Base-by-base conservation (phyloP, 768 basidiomycete species). In the Chalciporus piperatus region DNA sequence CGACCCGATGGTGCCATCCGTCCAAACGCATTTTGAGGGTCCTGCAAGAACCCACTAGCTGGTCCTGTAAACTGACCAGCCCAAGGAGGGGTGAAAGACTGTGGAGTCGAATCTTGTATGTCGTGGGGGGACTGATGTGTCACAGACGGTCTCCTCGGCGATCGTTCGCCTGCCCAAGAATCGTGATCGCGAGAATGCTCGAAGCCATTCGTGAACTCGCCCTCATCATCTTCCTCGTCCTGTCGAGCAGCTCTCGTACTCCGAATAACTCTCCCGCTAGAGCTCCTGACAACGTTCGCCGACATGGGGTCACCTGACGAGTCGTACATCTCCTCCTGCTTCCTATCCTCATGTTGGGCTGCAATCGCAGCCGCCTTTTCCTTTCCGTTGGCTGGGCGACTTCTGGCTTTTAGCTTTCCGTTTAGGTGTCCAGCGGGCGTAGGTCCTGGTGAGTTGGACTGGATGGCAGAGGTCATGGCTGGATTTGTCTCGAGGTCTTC, bases 401-500 rank as follows among this genome's bases (percentile, higher is more conserved):
- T 65, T 57, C 74, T 77, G 20, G 55, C 61, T 61, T 77, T 79
- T 48, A 66, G 39, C 59, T 73, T 79, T 33, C 65, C 65, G 25
- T 64, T 71, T 13, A 57, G 14, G 1, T 62, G 59, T 47, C 52
- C 50, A n/a, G 52, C 41, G 33, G 59, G 48, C 27, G 54, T 52
- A 35, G 64, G 59, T 12, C 60, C 59, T 50, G 64, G 63, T 41
- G 68, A 51, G 59, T 50, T 58, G 35, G 60, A 64, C 47, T 55
- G 64, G 32, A 62, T 54, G n/a, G 68, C 62, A 32, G 65, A 68
- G 35, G 70, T 68, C 66, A 81, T 71, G 30, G 79, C 79, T 33
- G 82, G 81, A 60, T 84, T 78, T 44, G 79, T 81, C 48, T 83
- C 78, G n/a, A 81, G 63, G n/a, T 79, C 64, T 57, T 76, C 78